Conservation (phyloP, 1,284 basidiomycete genomes). For the Pterulicium gracile region DNA sequence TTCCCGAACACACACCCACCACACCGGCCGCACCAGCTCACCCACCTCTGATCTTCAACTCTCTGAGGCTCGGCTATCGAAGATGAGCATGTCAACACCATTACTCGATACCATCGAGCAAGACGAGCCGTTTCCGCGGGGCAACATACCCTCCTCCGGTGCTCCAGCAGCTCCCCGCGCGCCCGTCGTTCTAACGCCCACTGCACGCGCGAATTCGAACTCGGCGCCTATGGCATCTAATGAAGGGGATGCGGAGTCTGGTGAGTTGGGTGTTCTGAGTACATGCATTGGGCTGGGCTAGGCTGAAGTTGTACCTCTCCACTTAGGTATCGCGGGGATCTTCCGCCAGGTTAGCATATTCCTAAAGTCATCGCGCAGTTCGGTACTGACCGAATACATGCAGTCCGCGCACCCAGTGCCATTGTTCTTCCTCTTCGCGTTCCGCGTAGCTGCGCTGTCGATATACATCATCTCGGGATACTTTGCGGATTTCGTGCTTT, state of each 20-base stretch:
- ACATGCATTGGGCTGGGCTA: constrained; percentile 7
- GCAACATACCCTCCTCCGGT: constrained; percentile 27
- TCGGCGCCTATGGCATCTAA: constrained; percentile 33
- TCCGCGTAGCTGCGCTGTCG: constrained; percentile 74
- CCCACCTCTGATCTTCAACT: neutral
- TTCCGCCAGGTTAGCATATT: constrained; percentile 49
- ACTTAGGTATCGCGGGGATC: constrained; percentile 59
- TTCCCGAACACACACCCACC: too few species aligned
- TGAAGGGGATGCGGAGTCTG: constrained; percentile 58
- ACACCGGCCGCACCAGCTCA: too few species aligned
- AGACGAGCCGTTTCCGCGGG: constrained; percentile 38
- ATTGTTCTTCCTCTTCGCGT: constrained; percentile 78
- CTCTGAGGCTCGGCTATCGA: neutral
- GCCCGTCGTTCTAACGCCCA: constrained; percentile 47
- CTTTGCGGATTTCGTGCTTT: constrained; percentile 87
- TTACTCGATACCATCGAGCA: constrained; percentile 61
- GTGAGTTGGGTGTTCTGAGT: constrained; percentile 23
- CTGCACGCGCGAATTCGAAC: constrained; percentile 27
- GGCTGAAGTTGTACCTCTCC: constrained; percentile 3
- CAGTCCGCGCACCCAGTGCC: constrained; percentile 79
- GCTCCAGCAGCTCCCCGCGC: constrained; percentile 18
- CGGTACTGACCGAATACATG: constrained; percentile 8
- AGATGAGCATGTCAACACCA: constrained; percentile 46
- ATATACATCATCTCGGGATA: constrained; percentile 84
- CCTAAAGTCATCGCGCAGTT: constrained; percentile 2